Evolutionary conservation across 805 yeast genomes (phyloP).

Genomic region (Schwanniomyces yamadae): DNA sequence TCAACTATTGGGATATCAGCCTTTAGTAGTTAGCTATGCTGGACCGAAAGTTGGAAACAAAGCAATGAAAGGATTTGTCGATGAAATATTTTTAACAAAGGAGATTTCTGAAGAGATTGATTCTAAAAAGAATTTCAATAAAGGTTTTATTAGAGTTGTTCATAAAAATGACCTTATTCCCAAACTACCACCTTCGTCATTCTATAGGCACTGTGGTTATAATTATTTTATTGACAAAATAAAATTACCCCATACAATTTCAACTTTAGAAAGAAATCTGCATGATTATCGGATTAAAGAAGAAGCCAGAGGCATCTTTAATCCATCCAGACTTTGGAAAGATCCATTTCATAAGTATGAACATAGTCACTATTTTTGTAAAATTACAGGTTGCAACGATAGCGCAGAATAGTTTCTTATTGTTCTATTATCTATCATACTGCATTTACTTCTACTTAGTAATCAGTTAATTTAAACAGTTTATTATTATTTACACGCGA

Average conservation of each 20-base stretch:
- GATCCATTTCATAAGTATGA: constrained; percentile 24
- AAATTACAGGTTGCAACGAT: constrained; percentile 30
- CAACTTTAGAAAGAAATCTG: constrained; percentile 16
- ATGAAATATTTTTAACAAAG: constrained; percentile 44
- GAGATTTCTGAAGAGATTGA: constrained; percentile 21
- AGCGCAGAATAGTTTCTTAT: neutral
- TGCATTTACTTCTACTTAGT: too few relatives aligned
- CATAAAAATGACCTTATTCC: constrained; percentile 63
- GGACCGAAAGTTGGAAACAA: constrained; percentile 64
- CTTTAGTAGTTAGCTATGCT: constrained; percentile 59
- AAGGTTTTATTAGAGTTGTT: constrained; percentile 53
- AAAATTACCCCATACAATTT: constrained; percentile 35
- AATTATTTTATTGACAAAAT: constrained; percentile 45
- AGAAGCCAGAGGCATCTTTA: neutral
- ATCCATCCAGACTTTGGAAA: constrained; percentile 19
- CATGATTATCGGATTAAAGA: constrained; percentile 1
- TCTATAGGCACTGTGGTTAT: constrained; percentile 48
- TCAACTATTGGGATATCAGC: constrained; percentile 50
- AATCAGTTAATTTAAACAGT: too few relatives aligned
- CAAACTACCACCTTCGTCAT: constrained; percentile 51
- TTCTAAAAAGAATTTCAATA: constrained; percentile 20
- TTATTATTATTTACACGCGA: constrained; percentile 19
- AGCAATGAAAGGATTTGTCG: constrained; percentile 50
- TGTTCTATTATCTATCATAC: constrained; percentile 1
- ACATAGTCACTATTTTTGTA: constrained; percentile 30